These are phyloP conservation scores for Puccinellia tenuiflora DNA, from an alignment of 176 grass and related monocot species.

Conservation along the genomic window DNA sequence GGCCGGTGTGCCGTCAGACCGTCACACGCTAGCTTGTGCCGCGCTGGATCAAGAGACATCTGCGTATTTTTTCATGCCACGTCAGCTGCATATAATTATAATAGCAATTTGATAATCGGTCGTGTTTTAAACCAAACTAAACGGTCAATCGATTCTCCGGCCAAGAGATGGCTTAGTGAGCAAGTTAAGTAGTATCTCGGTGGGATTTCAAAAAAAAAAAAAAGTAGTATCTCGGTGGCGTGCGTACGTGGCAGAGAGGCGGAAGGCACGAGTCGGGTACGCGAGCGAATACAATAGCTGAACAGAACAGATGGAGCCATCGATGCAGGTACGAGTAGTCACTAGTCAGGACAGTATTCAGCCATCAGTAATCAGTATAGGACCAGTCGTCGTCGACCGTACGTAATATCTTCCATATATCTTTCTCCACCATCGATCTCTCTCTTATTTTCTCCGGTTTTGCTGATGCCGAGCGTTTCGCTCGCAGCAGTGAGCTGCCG, in stretches of 20 bases:
- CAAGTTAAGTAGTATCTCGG: too few relatives aligned
- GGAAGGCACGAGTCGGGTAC: not conserved
- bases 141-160: not conserved
- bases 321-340: not conserved
- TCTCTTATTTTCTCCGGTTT: not conserved
- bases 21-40: too few relatives aligned
- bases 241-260: not conserved
- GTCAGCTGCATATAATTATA: not conserved
- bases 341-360: not conserved
- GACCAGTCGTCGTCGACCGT: not conserved
- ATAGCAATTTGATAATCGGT: not conserved
- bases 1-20: not conserved
- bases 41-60: too few relatives aligned
- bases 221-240: not conserved
- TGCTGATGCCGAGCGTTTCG: not conserved
- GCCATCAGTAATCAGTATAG: not conserved
- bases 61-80: not conserved
- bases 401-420: not conserved
- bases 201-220: too few relatives aligned
- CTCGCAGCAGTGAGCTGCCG: not conserved
- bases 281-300: not conserved
- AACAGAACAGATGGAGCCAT: not conserved
- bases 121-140: not conserved
- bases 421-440: not conserved
- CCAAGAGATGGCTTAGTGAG: not conserved